A percentile compares a stretch with the other conserved stretches of the same genome.
phyloP scores from a whole-genome alignment of 148 eudicot genomes.

The Gaultheria prostrata region DNA sequence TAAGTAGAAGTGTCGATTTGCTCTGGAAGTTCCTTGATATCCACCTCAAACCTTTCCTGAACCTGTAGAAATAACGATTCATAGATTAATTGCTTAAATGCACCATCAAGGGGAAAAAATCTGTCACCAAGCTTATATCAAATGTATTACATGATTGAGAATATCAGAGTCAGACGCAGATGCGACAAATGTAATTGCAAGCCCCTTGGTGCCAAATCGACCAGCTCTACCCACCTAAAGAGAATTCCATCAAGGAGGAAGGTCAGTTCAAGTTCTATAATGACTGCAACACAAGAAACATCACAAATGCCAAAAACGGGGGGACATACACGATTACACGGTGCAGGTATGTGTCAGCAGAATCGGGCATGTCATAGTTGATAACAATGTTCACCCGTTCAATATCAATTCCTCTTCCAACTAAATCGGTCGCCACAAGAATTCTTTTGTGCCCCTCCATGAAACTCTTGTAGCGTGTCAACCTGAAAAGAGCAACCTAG shows the following conservation, averaged over 20 bases:
- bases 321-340: slow-evolving; percentile 69
- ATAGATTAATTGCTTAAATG: background rate
- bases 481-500: slow-evolving; percentile 27
- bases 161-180: slow-evolving; percentile 85
- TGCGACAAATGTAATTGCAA: slow-evolving; percentile 85
- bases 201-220: slow-evolving; percentile 92
- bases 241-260: slow-evolving; percentile 2
- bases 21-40: slow-evolving; percentile 96
- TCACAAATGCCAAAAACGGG: background rate
- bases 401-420: slow-evolving; percentile 94
- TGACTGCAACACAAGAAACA: background rate
- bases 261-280: background rate
- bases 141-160: slow-evolving; percentile 63
- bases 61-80: slow-evolving; percentile 29
- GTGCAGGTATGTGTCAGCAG: slow-evolving; percentile 91
- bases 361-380: slow-evolving; percentile 97
- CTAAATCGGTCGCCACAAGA: slow-evolving; percentile 96
- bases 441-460: slow-evolving; percentile 93
- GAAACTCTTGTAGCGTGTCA: slow-evolving; percentile 86
- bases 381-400: slow-evolving; percentile 94
- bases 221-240: slow-evolving; percentile 92
- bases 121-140: background rate
- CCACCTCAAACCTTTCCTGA: slow-evolving; percentile 88
- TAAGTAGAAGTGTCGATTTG: slow-evolving; percentile 93
- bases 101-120: background rate